These are phyloP conservation scores for Vigna radiata DNA, from an alignment of 306 rosid species.

Conservation along the genomic window DNA sequence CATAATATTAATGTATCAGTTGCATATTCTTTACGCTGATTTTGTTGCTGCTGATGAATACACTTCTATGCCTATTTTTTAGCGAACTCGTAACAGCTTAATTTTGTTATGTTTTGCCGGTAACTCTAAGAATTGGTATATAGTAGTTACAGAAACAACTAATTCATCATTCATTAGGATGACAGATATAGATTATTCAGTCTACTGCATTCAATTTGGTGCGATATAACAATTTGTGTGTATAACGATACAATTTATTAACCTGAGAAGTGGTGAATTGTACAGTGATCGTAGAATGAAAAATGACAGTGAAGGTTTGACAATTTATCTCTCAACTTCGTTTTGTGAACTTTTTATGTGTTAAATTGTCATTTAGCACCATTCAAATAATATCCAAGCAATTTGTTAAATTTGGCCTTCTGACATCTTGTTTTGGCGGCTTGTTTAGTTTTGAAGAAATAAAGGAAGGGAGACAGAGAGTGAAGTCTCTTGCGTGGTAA, in stretches of 20 bases:
- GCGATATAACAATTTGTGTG: background rate
- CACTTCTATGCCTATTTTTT: background rate
- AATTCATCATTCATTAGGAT: background rate
- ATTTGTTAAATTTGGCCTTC: background rate
- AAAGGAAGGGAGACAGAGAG: too few relatives aligned
- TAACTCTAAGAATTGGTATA: background rate
- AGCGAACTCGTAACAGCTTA: background rate
- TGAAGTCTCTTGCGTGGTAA: too few relatives aligned
- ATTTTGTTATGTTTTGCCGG: background rate
- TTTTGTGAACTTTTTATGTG: background rate
- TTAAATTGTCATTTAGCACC: background rate
- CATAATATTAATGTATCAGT: constrained; percentile 18
- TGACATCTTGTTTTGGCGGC: background rate
- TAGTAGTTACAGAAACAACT: background rate
- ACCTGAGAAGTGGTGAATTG: background rate
- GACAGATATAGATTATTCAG: background rate
- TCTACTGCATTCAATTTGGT: background rate
- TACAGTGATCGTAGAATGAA: background rate
- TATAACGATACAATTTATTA: background rate
- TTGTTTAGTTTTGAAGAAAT: too few relatives aligned
- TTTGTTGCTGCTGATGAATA: constrained; percentile 13
- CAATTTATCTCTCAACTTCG: background rate
- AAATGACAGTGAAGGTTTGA: background rate
- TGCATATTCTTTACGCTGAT: background rate
- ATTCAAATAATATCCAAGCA: background rate